Evolutionary conservation across 2,329 filamentous ascomycete species (phyloP), one percentile per base, ranked within the genome.

Genomic region (Dactylellina parvicollis): DNA sequence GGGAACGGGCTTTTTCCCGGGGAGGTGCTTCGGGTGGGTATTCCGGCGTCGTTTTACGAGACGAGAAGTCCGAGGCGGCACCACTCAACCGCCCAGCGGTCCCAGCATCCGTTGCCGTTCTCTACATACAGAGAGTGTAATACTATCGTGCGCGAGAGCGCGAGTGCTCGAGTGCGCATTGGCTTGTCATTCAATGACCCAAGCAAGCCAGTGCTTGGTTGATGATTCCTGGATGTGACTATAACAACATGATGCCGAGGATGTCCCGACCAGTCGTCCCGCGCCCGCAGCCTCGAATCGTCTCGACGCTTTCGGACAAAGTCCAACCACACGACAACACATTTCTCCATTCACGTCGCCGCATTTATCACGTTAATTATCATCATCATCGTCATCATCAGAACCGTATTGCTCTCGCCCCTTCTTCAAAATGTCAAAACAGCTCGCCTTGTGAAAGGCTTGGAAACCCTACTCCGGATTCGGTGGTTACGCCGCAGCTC

Each of bases 401-500:
- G 22, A 30, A 22, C 34, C 20, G 26, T 46, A 1, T 22, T n/a
- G 34, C 18, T 9, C 20, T 46, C 28, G 18, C 14, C n/a, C 22
- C 28, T 16, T 20, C 8, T 20, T 7, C 40, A 16, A 28, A 49
- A 26, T 10, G 10, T 10, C 8, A 47, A 65, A 55, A 47, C 46
- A 38, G 55, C 46, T 69, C 44, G 24, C 47, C 47, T 36, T 60
- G 32, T 44, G 14, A 26, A n/a, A n/a, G n/a, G n/a, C n/a, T n/a
- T n/a, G n/a, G n/a, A n/a, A n/a, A n/a, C 12, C 12, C 34, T 44
- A 28, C 32, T 54, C 67, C 59, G 52, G 32, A 72, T 72, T 59
- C 32, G 59, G 67, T 64, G 3, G 59, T 59, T 59, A 64, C 52
- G 52, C 50, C 50, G 57, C 59, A 64, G 26, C 3, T 22, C 22